Evolutionary conservation across 192 early-diverging fungal genomes (phyloP).

Genomic region (Lunasporangiospora selenospora): DNA sequence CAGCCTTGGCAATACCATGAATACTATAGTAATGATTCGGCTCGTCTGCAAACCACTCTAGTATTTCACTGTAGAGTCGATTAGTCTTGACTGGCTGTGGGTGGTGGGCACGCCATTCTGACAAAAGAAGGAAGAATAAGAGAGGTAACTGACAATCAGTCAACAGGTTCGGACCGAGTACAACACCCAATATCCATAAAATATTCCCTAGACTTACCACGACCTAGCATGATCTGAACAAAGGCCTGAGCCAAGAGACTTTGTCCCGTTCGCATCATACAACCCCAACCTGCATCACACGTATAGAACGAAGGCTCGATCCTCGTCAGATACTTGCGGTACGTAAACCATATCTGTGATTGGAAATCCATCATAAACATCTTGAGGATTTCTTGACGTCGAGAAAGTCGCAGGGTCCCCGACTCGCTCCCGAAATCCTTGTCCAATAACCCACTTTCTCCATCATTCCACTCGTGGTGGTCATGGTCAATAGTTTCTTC

Average conservation of each 20-base stretch:
- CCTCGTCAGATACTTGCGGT: constrained; percentile 49
- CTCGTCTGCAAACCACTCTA: constrained; percentile 51
- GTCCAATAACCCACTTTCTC: no score
- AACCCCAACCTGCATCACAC: constrained; percentile 54
- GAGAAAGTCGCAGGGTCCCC: no score
- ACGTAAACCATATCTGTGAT: constrained; percentile 49
- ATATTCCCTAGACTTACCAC: constrained; percentile 28
- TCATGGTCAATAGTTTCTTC: no score
- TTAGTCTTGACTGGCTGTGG: constrained; percentile 1
- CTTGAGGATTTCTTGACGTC: constrained; percentile 21
- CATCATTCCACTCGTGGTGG: no score
- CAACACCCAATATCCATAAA: no score
- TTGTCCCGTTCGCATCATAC: constrained; percentile 55
- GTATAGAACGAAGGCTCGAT: constrained; percentile 51
- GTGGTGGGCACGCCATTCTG: constrained; percentile 39
- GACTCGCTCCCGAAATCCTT: no score
- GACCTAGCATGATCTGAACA: constrained; percentile 39
- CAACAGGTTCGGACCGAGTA: no score
- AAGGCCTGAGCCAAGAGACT: constrained; percentile 53
- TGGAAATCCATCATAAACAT: constrained; percentile 49
- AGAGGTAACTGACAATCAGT: no score
- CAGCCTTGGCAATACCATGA: constrained; percentile 46
- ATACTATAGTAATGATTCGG: constrained; percentile 53
- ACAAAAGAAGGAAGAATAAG: neutral
- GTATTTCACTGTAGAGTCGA: constrained; percentile 27